These are phyloP conservation scores for Clavispora asparagi DNA, from an alignment of 805 yeast genomes.

Conservation along the genomic window DNA sequence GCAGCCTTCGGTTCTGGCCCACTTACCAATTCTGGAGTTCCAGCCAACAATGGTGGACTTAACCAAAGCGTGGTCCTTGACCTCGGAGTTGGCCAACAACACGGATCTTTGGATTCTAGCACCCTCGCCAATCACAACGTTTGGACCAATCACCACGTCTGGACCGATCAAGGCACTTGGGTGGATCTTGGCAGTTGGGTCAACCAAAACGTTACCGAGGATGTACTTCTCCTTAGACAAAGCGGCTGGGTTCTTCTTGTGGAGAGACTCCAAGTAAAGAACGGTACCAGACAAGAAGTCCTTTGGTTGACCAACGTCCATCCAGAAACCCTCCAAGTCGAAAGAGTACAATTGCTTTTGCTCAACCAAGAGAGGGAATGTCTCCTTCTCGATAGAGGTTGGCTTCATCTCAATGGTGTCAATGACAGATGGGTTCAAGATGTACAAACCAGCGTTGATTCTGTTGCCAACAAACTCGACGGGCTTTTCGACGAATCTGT, in stretches of 20 bases:
- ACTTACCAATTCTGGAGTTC: slow-evolving; percentile 96
- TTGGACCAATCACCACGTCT: slow-evolving; percentile 95
- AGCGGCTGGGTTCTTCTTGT: slow-evolving; percentile 70
- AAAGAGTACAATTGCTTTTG: slow-evolving; percentile 85
- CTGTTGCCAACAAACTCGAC: slow-evolving; percentile 99
- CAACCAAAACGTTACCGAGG: slow-evolving; percentile 88
- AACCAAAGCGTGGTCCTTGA: slow-evolving; percentile 97
- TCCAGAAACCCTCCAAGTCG: slow-evolving; percentile 99
- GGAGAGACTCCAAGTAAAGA: slow-evolving; percentile 79
- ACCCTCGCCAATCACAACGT: slow-evolving; percentile 94
- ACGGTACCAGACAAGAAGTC: slow-evolving; percentile 97
- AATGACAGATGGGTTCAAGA: slow-evolving; percentile 94
- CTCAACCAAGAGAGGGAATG: slow-evolving; percentile 95
- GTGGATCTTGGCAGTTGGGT: slow-evolving; percentile 91
- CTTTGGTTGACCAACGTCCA: slow-evolving; percentile 99
- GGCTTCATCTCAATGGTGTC: slow-evolving; percentile 97
- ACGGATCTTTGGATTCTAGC: slow-evolving; percentile 97
- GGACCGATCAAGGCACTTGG: slow-evolving; percentile 96
- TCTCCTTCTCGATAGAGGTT: slow-evolving; percentile 98
- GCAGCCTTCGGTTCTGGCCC: slow-evolving; percentile 98
- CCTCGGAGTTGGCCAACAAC: slow-evolving; percentile 80
- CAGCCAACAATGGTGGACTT: slow-evolving; percentile 98
- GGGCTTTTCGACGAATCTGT: slow-evolving; percentile 98
- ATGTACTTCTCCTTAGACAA: slow-evolving; percentile 68
- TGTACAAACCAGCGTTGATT: slow-evolving; percentile 98